Evolutionary conservation across 768 basidiomycete species (phyloP), one percentile per base, ranked within the genome.

Genomic region (Polyporus arcularius): DNA sequence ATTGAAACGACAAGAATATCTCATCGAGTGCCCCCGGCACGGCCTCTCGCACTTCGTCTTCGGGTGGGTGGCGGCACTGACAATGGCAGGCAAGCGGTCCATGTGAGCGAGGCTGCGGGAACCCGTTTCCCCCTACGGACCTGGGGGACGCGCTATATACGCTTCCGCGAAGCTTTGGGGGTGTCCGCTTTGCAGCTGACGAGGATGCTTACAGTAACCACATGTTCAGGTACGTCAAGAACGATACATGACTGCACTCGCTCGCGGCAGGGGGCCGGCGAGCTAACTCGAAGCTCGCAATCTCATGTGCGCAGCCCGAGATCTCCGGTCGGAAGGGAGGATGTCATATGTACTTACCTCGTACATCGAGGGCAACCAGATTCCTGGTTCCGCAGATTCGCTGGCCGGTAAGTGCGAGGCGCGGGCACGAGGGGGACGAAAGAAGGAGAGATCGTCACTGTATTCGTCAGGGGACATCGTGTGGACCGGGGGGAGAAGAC

Each of bases 1-100:
- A 53, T 59, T 53, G 58, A 60, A 63, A 67, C 60, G 66, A 67
- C 66, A 62, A 62, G 57, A 63, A 64, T 61, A 64, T 57, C 58
- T 49, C 58, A 49, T 51, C 52, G 39, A n/a, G 39, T 8, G 28
- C 21, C 8, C 46, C 46, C 35, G 35, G 35, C 35, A 35, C 35
- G 35, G 35, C 35, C 35, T 35, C 35, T 11, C 11, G 3, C 1
- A 6, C 35, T 35, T 35, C 35, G 35, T 35, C 35, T 35, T 35
- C 35, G 35, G 11, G 35, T 11, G 11, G 35, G 35, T 11, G 35
- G 21, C 21, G 21, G 21, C 21, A 26, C 21, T 26, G 21, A 26
- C 21, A 26, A 26, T 26, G 21, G 21, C 21, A 26, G 21, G 21
- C 21, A 26, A 26, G 21, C 21, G 21, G 21, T 35, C 35, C 35